Conservation (phyloP, 352 stramenopile species). For the Achlya hypogyna region DNA sequence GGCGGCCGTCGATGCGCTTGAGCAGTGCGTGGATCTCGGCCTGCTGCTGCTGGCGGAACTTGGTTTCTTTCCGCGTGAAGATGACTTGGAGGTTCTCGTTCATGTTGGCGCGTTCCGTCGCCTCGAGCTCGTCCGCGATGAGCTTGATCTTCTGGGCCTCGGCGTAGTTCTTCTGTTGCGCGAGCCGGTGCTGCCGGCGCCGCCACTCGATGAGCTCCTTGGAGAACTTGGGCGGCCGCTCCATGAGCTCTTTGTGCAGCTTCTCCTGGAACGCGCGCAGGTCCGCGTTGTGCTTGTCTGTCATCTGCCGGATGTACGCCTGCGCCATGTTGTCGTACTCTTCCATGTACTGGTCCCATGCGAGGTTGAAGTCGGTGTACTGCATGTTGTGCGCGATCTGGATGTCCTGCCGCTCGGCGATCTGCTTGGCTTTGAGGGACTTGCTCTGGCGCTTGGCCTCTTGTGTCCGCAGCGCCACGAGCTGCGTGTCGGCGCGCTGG, state of each 20-base stretch:
- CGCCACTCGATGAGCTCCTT: constrained; percentile 93
- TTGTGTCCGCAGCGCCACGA: constrained; percentile 81
- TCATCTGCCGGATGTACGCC: constrained; percentile 93
- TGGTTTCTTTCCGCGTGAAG: constrained; percentile 83
- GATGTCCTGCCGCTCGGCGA: constrained; percentile 89
- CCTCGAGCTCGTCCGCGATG: constrained; percentile 90
- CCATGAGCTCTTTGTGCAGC: constrained; percentile 80
- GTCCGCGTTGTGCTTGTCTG: constrained; percentile 80
- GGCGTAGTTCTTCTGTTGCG: constrained; percentile 89
- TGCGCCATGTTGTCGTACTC: constrained; percentile 93
- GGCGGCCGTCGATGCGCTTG: constrained; percentile 89
- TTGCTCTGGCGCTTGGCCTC: constrained; percentile 90
- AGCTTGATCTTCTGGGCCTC: constrained; percentile 94
- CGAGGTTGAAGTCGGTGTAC: constrained; percentile 89
- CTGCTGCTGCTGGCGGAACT: constrained; percentile 88
- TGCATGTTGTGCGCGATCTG: constrained; percentile 94
- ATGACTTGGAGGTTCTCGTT: constrained; percentile 64
- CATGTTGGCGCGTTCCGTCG: constrained; percentile 85
- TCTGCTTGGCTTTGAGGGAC: constrained; percentile 82
- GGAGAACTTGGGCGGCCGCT: constrained; percentile 86
- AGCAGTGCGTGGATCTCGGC: constrained; percentile 87
- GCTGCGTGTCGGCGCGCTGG: constrained; percentile 78
- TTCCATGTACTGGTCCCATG: constrained; percentile 93
- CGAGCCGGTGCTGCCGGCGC: constrained; percentile 88
- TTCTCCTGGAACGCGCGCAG: constrained; percentile 84